Evolutionary conservation across 2,329 filamentous ascomycete species (phyloP).

Genomic region (Cercospora zeae-maydis): DNA sequence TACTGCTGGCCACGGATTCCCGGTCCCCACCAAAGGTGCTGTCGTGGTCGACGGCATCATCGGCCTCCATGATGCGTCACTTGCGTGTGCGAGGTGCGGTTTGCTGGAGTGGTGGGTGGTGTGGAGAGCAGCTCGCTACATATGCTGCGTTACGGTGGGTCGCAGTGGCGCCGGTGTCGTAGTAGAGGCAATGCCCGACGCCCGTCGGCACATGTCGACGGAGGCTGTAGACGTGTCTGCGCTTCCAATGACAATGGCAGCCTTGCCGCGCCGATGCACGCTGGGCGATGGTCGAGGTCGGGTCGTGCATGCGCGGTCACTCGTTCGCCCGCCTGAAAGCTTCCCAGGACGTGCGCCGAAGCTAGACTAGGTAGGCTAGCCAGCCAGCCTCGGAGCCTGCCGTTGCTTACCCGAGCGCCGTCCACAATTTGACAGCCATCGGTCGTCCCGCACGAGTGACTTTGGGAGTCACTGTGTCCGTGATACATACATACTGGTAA

Average conservation of each 20-base stretch:
- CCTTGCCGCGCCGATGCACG: neutral
- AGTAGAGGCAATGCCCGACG: neutral
- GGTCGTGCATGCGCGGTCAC: neutral
- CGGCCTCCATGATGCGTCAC: constrained; percentile 32
- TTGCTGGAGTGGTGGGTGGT: neutral
- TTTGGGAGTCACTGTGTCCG: no score
- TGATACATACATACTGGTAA: no score
- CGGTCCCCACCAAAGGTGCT: constrained; percentile 31
- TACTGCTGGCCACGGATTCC: constrained; percentile 25
- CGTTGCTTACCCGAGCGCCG: neutral
- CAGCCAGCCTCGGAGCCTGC: neutral
- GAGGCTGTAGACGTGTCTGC: neutral
- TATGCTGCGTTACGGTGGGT: neutral
- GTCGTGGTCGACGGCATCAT: constrained; percentile 28
- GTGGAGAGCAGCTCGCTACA: neutral
- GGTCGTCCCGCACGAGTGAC: no score
- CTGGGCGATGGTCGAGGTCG: neutral
- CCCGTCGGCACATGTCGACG: neutral
- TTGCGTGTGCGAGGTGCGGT: neutral
- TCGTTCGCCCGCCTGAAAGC: neutral
- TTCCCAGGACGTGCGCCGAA: neutral
- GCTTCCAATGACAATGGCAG: neutral
- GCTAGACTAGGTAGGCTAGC: neutral
- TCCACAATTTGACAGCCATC: neutral
- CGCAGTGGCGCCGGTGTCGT: neutral